Base-by-base conservation (phyloP, 805 yeast genomes). In the Tetrapisispora iriomotensis region DNA sequence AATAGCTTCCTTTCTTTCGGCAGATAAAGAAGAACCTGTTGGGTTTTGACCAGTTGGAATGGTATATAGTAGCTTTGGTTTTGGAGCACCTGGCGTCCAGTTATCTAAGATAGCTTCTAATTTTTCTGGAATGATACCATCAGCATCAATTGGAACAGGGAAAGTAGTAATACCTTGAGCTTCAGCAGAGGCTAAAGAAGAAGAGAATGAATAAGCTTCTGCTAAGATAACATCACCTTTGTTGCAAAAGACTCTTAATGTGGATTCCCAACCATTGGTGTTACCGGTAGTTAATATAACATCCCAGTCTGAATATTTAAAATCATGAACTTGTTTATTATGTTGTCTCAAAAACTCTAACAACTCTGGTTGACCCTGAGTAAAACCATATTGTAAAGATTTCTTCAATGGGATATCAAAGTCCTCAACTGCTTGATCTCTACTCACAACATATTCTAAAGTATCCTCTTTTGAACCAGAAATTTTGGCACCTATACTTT, bases 21-120 rank as follows among this genome's bases (percentile, higher is more conserved):
- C 64, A 26, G 81, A 68, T 53, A 92, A 68, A 19, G 86, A 82
- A 3, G 94, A 79, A 28, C 98, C 98, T 15, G 96, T 88, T 47
- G 98, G 98, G 72, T 90, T 90, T 68, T 92, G 97, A 46, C 98
- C 98, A 8, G 97, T 92, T 48, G 92, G 81, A 52, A 90, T 85
- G 29, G 92, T 79, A 74, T 92, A 92, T 51, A 90, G 69, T 44
- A 90, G 67, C 62, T 82, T 86, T 49, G 97, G 97, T 62, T 77
- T 77, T 45, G 79, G 77, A 37, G 60, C 55, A 31, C 59, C 65
- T 29, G 72, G 79, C 12, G 70, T 69, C 96, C 96, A 88, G 56
- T 72, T 66, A 45, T 70, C 73, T 53, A 90, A 65, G 38, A 79
- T 61, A 9, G 59, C 50, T 28, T 70, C 88, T 40, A 90, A 67